phyloP scores from a whole-genome alignment of 1,284 basidiomycete genomes.

The Sutorius eximius region DNA sequence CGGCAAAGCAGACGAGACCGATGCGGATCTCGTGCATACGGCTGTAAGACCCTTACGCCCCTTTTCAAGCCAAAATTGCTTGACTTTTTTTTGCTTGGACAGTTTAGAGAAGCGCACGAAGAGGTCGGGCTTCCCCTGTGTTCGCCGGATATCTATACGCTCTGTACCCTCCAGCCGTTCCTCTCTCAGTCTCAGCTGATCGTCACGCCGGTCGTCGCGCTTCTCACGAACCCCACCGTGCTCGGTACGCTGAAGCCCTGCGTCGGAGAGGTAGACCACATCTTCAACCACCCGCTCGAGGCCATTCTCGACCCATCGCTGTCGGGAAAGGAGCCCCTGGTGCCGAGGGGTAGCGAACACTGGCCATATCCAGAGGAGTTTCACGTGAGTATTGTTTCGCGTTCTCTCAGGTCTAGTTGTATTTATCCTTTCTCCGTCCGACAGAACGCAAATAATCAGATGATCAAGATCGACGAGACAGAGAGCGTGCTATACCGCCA shows the following conservation, averaged over 20 bases:
- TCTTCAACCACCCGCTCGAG: conserved; percentile 78
- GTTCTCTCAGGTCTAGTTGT: neutral
- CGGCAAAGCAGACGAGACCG: conserved; percentile 73
- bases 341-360: conserved; percentile 59
- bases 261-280: conserved; percentile 70
- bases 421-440: neutral
- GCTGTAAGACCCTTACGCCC: conserved; percentile 54
- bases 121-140: conserved; percentile 71
- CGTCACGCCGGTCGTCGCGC: conserved; percentile 72
- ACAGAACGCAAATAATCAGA: conserved; percentile 53
- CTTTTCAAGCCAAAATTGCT: neutral
- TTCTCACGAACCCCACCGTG: conserved; percentile 56
- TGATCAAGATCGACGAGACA: conserved; percentile 43
- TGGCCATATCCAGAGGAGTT: conserved; percentile 75
- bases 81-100: conserved; percentile 1
- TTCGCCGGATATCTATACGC: conserved; percentile 56
- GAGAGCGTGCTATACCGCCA: conserved; percentile 58
- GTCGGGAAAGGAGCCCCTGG: conserved; percentile 48
- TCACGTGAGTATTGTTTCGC: conserved; percentile 46
- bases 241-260: conserved; percentile 54
- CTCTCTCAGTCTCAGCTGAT: conserved; percentile 63
- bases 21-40: conserved; percentile 62
- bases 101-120: conserved; percentile 82
- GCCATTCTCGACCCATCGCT: conserved; percentile 63
- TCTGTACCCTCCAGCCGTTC: conserved; percentile 73